Base-by-base conservation (phyloP, 768 basidiomycete genomes). In the Rhodotorula diobovata region DNA sequence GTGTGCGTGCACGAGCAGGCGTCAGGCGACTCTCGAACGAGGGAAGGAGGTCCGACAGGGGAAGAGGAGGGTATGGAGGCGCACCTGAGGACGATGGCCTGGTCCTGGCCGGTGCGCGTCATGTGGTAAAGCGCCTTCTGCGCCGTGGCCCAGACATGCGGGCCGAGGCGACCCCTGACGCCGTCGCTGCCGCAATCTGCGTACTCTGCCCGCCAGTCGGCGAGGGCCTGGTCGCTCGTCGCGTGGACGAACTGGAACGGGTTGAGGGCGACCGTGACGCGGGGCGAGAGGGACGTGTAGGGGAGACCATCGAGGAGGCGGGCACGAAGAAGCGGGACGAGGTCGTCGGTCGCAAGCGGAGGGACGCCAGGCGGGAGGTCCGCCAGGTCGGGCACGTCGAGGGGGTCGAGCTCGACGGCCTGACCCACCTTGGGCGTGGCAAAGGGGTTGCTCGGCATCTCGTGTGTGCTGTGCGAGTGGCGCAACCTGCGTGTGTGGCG, bases 71-170 rank as follows among this genome's bases (percentile, higher is more conserved):
- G 35, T 41, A 23, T n/a, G 37, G 48, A 81, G 23, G 25, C 88
- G 74, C 80, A 94, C 94, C 83, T 90, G 74, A 97, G 84, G 35
- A 97, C 80, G 30, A 99, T 85, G 59, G 88, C 86, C 81, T 97
- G 95, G 80, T 99, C 95, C 83, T 95, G 91, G 1, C 87, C 85
- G 0, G 95, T 99, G 76, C 95, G 84, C 61, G 88, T 84, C 93
- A 97, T 95, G 81, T 97, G 92, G 80, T 93, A 97, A 81, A 94
- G 97, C 10, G 91, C 88, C 81, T 90, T 89, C 76, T 92, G 89
- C 11, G 91, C 90, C 58, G 92, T 84, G 77, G 93, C 89, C 80
- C 96, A 98, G 54, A 98, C 87, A 78, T 99, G 95, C 4, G 95
- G 95, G 1, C 79, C 79, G 34, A 45, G 88, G 85, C 4, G 88